Percentiles rank a stretch among this genome's conserved stretches.
Conservation (phyloP, 176 grass and related monocot species). For the Eleusine coracana region DNA sequence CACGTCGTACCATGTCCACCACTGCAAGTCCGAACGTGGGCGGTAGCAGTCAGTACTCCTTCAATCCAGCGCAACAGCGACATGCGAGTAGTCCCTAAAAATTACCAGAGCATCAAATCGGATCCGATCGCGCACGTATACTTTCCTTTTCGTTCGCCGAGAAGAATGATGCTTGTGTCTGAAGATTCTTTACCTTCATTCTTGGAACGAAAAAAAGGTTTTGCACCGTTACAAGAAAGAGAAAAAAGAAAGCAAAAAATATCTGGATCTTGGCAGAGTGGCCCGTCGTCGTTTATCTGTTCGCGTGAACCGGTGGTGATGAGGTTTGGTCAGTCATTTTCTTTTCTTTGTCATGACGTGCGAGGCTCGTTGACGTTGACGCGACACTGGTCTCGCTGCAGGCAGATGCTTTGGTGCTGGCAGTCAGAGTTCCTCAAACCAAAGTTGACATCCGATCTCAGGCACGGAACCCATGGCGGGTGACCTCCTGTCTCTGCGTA, state of each 20-base stretch:
- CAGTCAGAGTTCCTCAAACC: not conserved
- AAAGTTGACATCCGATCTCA: constrained; percentile 15
- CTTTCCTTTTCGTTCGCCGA: not conserved
- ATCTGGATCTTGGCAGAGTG: not conserved
- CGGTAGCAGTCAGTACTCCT: not conserved
- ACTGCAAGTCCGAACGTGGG: too few species aligned
- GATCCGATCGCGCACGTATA: not conserved
- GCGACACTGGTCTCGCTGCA: not conserved
- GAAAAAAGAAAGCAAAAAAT: not conserved
- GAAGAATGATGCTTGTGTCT: not conserved
- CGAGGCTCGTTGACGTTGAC: not conserved
- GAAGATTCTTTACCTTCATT: constrained; percentile 3
- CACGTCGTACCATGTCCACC: not conserved
- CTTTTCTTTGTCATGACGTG: not conserved
- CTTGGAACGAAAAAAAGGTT: not conserved
- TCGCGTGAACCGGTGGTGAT: not conserved
- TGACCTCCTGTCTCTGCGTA: not conserved
- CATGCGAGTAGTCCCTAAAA: not conserved
- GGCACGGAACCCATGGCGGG: not conserved
- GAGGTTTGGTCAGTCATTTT: not conserved
- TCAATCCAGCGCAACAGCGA: constrained; percentile 13
- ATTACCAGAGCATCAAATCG: not conserved
- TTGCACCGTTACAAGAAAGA: not conserved
- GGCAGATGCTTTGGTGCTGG: not conserved
- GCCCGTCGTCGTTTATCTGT: not conserved